Evolutionary conservation across 2,329 filamentous ascomycete genomes (phyloP).

Genomic region (Pseudogymnoascus sp.): DNA sequence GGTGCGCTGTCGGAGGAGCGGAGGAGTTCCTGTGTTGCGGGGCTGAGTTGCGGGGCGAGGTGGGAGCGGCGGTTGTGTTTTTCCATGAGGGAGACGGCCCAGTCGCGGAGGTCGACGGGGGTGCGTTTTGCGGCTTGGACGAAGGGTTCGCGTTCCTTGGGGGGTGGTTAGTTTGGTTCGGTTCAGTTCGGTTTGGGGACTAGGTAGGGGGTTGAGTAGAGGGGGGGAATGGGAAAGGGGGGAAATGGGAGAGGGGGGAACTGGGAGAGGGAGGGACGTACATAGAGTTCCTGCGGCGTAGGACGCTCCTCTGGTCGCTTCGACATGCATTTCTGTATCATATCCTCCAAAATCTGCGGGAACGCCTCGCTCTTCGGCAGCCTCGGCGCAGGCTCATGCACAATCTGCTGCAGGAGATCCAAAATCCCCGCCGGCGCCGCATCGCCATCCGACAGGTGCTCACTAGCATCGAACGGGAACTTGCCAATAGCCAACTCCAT

Average conservation of each 20-base stretch:
- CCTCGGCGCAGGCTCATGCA: conserved; percentile 87
- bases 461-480: conserved; percentile 80
- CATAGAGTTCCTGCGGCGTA: conserved; percentile 87
- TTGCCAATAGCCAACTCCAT: conserved; percentile 98
- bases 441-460: conserved; percentile 62
- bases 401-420: conserved; percentile 92
- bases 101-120: conserved; percentile 84
- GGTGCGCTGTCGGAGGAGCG: conserved; percentile 54
- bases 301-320: conserved; percentile 84
- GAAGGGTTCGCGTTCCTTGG: conserved; percentile 82
- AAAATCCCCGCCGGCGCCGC: conserved; percentile 88
- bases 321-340: conserved; percentile 90
- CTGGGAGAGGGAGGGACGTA: conserved; percentile 38
- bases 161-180: conserved; percentile 16
- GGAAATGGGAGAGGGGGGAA: conserved; percentile 11
- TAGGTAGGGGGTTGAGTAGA: not conserved
- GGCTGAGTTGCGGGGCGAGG: conserved; percentile 69
- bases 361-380: conserved; percentile 97
- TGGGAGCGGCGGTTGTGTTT: conserved; percentile 93
- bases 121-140: conserved; percentile 94
- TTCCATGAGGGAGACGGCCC: conserved; percentile 91
- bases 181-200: conserved; percentile 17
- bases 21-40: conserved; percentile 67
- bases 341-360: conserved; percentile 87
- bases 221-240: not conserved